Percentiles rank a stretch among this genome's conserved stretches.
Evolutionary conservation across 805 yeast genomes (phyloP).

Genomic region (Candida sonorensis): DNA sequence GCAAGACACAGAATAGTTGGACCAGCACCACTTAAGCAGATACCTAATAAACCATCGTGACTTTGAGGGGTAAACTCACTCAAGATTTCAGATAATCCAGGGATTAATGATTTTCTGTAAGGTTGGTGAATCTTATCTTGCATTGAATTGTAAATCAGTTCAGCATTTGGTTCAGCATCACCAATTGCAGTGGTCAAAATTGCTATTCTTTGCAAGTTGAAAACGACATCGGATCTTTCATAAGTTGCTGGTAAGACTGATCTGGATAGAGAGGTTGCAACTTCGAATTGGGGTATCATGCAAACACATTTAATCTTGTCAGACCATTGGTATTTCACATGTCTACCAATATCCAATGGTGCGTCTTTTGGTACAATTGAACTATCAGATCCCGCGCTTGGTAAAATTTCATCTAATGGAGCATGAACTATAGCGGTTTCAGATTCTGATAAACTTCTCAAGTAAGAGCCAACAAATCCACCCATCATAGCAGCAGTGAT

Average conservation of each 20-base stretch:
- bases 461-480: conserved; percentile 93
- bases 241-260: conserved; percentile 82
- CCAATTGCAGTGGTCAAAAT: conserved; percentile 89
- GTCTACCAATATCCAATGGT: conserved; percentile 81
- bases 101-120: conserved; percentile 86
- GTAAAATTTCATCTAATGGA: conserved; percentile 79
- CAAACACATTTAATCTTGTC: conserved; percentile 79
- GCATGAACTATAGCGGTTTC: conserved; percentile 74
- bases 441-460: conserved; percentile 67
- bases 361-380: conserved; percentile 72
- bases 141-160: conserved; percentile 88
- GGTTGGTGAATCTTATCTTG: conserved; percentile 96
- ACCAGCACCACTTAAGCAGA: conserved; percentile 96
- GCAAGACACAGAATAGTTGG: conserved; percentile 95
- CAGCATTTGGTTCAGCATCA: conserved; percentile 67
- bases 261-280: conserved; percentile 86
- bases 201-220: conserved; percentile 89
- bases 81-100: conserved; percentile 81
- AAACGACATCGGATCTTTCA: conserved; percentile 75
- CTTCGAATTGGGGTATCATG: conserved; percentile 90
- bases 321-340: conserved; percentile 80
- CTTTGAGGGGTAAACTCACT: conserved; percentile 72
- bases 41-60: conserved; percentile 83
- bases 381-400: conserved; percentile 65
- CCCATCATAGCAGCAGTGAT: conserved; percentile 99